Percentiles rank a stretch among this genome's conserved stretches.
These are phyloP conservation scores for Rhizophagus clarus DNA, from an alignment of 192 early-diverging fungal genomes.

Conservation along the genomic window DNA sequence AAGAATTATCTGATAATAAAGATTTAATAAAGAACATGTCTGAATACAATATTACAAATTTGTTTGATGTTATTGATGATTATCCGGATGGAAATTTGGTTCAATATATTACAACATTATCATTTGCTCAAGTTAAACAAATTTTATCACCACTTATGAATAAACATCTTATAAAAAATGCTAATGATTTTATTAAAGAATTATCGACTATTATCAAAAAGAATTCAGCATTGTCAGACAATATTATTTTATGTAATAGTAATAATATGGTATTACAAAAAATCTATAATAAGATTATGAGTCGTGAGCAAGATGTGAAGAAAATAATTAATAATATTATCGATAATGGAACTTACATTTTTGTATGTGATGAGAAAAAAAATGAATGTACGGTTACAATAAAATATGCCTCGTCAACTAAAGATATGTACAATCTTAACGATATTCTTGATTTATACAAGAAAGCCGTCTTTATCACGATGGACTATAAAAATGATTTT, in stretches of 20 bases:
- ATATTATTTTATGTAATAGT: conserved; percentile 24
- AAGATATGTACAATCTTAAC: not conserved
- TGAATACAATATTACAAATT: conserved; percentile 26
- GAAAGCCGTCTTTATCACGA: not conserved
- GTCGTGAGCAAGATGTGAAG: not conserved
- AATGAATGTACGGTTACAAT: conserved; percentile 18
- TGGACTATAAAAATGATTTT: not conserved
- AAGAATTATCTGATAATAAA: not conserved
- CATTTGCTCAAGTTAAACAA: conserved; percentile 29
- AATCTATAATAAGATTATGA: not conserved
- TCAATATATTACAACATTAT: conserved; percentile 18
- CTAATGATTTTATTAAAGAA: not conserved
- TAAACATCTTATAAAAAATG: not conserved
- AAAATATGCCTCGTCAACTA: not conserved
- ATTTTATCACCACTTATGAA: conserved; percentile 13
- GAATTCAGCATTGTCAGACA: not conserved
- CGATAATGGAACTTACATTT: conserved; percentile 13
- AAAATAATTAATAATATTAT: conserved; percentile 21
- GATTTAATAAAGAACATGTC: not conserved
- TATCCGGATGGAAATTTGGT: conserved; percentile 24
- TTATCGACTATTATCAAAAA: not conserved
- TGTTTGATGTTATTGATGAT: conserved; percentile 24
- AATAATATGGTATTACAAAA: conserved; percentile 18
- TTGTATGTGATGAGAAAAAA: conserved; percentile 6
- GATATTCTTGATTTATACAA: too few species aligned